Percentiles rank a stretch among this genome's conserved stretches.
phyloP scores from a whole-genome alignment of 2,329 filamentous ascomycete species.

The Paracoccidioides brasiliensis region DNA sequence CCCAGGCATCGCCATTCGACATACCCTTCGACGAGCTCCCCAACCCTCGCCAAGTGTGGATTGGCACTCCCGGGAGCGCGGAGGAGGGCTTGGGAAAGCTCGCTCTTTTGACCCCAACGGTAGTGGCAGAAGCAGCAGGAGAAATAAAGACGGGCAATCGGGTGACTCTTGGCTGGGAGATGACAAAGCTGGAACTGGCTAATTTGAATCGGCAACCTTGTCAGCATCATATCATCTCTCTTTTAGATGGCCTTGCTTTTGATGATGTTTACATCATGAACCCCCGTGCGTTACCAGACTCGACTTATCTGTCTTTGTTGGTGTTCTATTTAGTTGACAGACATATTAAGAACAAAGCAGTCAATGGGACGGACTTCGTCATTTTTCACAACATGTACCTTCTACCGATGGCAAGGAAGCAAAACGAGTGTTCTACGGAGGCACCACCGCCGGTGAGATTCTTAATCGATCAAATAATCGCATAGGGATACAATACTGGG shows the following conservation, averaged over 20 bases:
- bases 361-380: conserved; percentile 41
- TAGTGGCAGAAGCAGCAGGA: conserved; percentile 37
- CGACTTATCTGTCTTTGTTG: not conserved
- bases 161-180: conserved; percentile 42
- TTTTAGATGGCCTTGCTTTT: conserved; percentile 36
- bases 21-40: conserved; percentile 35
- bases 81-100: conserved; percentile 43
- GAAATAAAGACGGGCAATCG: conserved; percentile 41
- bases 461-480: conserved; percentile 31
- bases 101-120: conserved; percentile 39
- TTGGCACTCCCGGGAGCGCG: conserved; percentile 31
- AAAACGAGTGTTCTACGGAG: conserved; percentile 37
- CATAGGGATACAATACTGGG: conserved; percentile 40
- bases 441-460: conserved; percentile 35
- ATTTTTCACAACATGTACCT: conserved; percentile 34
- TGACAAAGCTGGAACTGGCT: conserved; percentile 44
- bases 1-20: conserved; percentile 14
- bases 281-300: conserved; percentile 25
- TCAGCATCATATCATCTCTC: conserved; percentile 38
- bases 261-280: conserved; percentile 41
- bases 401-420: conserved; percentile 16
- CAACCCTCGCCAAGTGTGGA: conserved; percentile 38
- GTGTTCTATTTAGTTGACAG: conserved; percentile 6
- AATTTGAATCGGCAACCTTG: conserved; percentile 41
- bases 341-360: conserved; percentile 31